Conservation (phyloP, 2,329 filamentous ascomycete species). For the Falciphora oryzae region DNA sequence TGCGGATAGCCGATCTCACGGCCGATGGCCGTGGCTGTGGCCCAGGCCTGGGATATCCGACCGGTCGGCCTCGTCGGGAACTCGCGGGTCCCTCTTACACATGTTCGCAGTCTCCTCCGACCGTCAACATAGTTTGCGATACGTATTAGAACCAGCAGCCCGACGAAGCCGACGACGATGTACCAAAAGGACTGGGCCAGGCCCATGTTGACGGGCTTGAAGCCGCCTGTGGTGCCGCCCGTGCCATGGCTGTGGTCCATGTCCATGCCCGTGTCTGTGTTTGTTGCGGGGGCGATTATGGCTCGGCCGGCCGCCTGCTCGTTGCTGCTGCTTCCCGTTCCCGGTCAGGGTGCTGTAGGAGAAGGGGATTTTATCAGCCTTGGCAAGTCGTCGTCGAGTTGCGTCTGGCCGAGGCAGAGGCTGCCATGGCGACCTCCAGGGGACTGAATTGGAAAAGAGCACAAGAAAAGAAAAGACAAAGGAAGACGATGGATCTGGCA, state of each 20-base stretch:
- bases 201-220: conserved; percentile 40
- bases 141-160: conserved; percentile 34
- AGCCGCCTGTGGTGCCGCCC: conserved; percentile 18
- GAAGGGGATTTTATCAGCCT: background rate
- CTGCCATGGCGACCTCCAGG: background rate
- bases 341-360: background rate
- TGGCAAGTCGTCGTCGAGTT: background rate
- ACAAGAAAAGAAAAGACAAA: too few species aligned
- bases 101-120: conserved; percentile 38
- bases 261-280: conserved; percentile 11
- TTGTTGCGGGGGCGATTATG: conserved; percentile 8
- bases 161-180: conserved; percentile 44
- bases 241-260: conserved; percentile 11
- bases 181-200: conserved; percentile 56
- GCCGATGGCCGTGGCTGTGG: conserved; percentile 50
- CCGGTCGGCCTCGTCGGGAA: conserved; percentile 48
- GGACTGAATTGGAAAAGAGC: too few species aligned
- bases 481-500: background rate
- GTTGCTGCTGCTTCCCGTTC: conserved; percentile 8
- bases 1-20: conserved; percentile 54
- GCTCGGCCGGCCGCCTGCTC: background rate
- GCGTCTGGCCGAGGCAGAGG: background rate
- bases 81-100: conserved; percentile 34
- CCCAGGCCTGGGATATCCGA: conserved; percentile 44
- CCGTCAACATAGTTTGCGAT: conserved; percentile 37